Evolutionary conservation across 2,329 filamentous ascomycete genomes (phyloP).

Genomic region (Endoconidiophora laricicola): DNA sequence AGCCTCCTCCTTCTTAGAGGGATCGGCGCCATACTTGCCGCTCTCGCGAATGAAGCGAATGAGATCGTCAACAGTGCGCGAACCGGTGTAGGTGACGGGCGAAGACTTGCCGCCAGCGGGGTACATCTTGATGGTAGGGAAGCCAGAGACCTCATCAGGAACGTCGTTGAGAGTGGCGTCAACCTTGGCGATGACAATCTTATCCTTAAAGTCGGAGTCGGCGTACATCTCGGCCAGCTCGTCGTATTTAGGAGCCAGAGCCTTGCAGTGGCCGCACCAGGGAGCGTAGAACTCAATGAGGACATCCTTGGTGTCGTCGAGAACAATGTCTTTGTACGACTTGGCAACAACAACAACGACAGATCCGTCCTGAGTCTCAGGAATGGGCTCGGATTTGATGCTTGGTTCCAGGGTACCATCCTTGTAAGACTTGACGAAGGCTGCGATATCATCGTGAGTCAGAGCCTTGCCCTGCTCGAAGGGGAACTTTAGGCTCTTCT

Average conservation of each 20-base stretch:
- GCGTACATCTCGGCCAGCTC: slow-evolving; percentile 67
- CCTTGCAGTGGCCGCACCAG: slow-evolving; percentile 99
- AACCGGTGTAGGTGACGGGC: slow-evolving; percentile 74
- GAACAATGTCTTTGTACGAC: slow-evolving; percentile 80
- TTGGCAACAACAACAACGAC: slow-evolving; percentile 83
- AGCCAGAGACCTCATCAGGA: slow-evolving; percentile 89
- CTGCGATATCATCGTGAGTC: slow-evolving; percentile 50
- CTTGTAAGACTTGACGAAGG: slow-evolving; percentile 74
- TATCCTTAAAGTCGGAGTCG: slow-evolving; percentile 61
- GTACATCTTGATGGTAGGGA: slow-evolving; percentile 99
- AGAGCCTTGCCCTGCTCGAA: slow-evolving; percentile 74
- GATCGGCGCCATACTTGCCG: slow-evolving; percentile 69
- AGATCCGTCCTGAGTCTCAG: slow-evolving; percentile 79
- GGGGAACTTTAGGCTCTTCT: slow-evolving; percentile 95
- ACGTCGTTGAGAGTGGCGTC: slow-evolving; percentile 94
- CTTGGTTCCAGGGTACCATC: slow-evolving; percentile 82
- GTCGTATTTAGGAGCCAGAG: slow-evolving; percentile 89
- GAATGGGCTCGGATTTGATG: slow-evolving; percentile 96
- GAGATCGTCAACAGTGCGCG: slow-evolving; percentile 80
- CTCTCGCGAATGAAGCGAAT: slow-evolving; percentile 88
- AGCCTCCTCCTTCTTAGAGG: slow-evolving; percentile 35
- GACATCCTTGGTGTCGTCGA: slow-evolving; percentile 92
- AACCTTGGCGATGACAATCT: slow-evolving; percentile 91
- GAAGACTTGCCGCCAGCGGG: slow-evolving; percentile 73
- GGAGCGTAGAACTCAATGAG: slow-evolving; percentile 97